Conservation (phyloP, 1,284 basidiomycete genomes). For the Moesziomyces sp. region DNA sequence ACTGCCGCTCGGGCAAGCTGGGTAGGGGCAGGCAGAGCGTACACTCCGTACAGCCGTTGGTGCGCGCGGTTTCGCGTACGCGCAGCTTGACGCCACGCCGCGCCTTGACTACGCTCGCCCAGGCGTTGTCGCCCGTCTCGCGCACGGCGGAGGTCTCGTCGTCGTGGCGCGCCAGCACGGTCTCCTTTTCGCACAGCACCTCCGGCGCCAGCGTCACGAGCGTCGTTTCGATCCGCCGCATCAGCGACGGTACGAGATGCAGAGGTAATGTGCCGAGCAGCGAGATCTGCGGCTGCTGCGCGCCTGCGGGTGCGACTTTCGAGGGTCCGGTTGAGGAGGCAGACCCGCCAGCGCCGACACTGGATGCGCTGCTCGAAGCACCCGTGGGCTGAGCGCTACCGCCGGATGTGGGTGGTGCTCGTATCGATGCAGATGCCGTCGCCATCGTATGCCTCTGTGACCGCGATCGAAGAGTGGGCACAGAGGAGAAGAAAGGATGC, state of each 20-base stretch:
- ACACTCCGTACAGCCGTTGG: constrained; percentile 11
- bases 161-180: constrained; percentile 35
- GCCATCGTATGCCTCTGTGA: not conserved
- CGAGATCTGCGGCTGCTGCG: constrained; percentile 39
- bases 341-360: not conserved
- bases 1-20: constrained; percentile 37
- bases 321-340: constrained; percentile 13
- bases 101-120: constrained; percentile 42
- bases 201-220: constrained; percentile 18
- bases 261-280: constrained; percentile 36
- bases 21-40: constrained; percentile 25
- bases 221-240: constrained; percentile 18
- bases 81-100: constrained; percentile 29
- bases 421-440: not conserved
- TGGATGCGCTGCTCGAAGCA: too few relatives aligned
- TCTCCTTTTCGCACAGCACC: constrained; percentile 32
- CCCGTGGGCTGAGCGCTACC: not conserved
- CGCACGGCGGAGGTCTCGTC: constrained; percentile 30
- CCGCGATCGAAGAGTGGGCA: not conserved
- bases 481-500: not conserved
- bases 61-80: constrained; percentile 12
- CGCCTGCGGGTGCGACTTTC: constrained; percentile 3
- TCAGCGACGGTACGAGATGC: constrained; percentile 18
- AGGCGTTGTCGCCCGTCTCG: constrained; percentile 50
- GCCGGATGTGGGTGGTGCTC: not conserved